Conservation (phyloP, 2,329 filamentous ascomycete genomes). For the Beauveria caledonica region DNA sequence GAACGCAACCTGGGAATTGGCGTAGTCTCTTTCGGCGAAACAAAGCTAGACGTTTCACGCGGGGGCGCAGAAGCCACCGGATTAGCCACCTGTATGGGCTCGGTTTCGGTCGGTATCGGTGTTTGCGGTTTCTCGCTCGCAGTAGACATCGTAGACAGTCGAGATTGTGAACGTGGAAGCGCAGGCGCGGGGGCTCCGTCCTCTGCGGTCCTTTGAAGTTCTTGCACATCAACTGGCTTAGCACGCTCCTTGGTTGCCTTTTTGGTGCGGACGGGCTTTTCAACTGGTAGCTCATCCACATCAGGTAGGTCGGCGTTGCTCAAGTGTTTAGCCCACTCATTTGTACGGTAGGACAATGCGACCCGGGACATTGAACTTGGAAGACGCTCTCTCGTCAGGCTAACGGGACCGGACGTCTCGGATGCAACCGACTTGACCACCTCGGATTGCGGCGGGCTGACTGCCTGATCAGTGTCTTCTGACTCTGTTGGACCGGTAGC, state of each 20-base stretch:
- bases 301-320: conserved; percentile 66
- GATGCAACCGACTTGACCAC: conserved; percentile 35
- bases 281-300: conserved; percentile 49
- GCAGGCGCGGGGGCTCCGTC: conserved; percentile 34
- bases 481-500: not conserved
- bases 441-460: conserved; percentile 17
- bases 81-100: not conserved
- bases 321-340: conserved; percentile 93
- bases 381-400: conserved; percentile 52
- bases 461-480: not conserved
- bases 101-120: not conserved
- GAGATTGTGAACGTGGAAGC: conserved; percentile 23
- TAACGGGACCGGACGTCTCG: conserved; percentile 34
- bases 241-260: conserved; percentile 37
- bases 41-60: not conserved
- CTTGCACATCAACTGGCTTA: conserved; percentile 54
- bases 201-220: conserved; percentile 55
- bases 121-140: not conserved
- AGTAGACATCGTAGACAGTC: conserved; percentile 17
- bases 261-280: conserved; percentile 23
- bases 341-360: conserved; percentile 77
- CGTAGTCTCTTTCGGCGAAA: conserved; percentile 12
- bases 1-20: conserved; percentile 16
- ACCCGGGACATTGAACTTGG: conserved; percentile 67
- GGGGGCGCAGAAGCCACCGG: not conserved